A percentile compares a stretch with the other conserved stretches of the same genome.
These are phyloP conservation scores for Chaetomium strumarium DNA, from an alignment of 2,329 filamentous ascomycete genomes.

Conservation along the genomic window DNA sequence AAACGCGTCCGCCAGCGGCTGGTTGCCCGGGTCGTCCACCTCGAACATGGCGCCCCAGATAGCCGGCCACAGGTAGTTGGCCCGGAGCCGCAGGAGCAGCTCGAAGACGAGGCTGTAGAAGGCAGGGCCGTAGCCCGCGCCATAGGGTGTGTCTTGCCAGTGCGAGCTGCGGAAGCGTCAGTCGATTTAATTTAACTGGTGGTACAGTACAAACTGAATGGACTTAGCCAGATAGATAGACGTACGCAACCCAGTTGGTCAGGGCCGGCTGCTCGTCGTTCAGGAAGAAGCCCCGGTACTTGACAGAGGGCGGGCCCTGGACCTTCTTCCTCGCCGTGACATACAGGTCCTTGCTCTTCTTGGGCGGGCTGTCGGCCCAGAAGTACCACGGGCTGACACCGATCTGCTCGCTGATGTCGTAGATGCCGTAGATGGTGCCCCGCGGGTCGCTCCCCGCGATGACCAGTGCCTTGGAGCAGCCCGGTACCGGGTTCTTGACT, in stretches of 20 bases:
- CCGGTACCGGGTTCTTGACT: slow-evolving; percentile 51
- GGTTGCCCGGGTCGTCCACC: slow-evolving; percentile 62
- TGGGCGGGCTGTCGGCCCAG: slow-evolving; percentile 57
- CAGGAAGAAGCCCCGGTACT: slow-evolving; percentile 64
- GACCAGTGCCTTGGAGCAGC: slow-evolving; percentile 53
- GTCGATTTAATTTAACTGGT: background rate
- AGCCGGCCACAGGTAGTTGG: slow-evolving; percentile 69
- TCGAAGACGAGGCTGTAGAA: slow-evolving; percentile 69
- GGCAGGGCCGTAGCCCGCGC: slow-evolving; percentile 48
- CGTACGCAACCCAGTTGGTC: slow-evolving; percentile 55
- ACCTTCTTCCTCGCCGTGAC: slow-evolving; percentile 48
- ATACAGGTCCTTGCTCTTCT: slow-evolving; percentile 48
- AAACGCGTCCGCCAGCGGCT: slow-evolving; percentile 66
- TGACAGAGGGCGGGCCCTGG: slow-evolving; percentile 56
- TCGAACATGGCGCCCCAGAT: slow-evolving; percentile 65
- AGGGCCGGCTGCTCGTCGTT: slow-evolving; percentile 65
- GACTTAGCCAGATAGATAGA: background rate
- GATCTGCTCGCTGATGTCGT: slow-evolving; percentile 67
- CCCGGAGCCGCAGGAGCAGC: slow-evolving; percentile 60
- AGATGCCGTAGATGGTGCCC: slow-evolving; percentile 64
- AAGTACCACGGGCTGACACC: slow-evolving; percentile 67
- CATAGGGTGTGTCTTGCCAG: slow-evolving; percentile 39
- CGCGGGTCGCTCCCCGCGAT: slow-evolving; percentile 61
- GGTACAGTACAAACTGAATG: no score
- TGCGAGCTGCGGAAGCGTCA: slow-evolving; percentile 24